These are phyloP conservation scores for Pseudogymnoascus sp. DNA, from an alignment of 2,329 filamentous ascomycete species.

Conservation along the genomic window DNA sequence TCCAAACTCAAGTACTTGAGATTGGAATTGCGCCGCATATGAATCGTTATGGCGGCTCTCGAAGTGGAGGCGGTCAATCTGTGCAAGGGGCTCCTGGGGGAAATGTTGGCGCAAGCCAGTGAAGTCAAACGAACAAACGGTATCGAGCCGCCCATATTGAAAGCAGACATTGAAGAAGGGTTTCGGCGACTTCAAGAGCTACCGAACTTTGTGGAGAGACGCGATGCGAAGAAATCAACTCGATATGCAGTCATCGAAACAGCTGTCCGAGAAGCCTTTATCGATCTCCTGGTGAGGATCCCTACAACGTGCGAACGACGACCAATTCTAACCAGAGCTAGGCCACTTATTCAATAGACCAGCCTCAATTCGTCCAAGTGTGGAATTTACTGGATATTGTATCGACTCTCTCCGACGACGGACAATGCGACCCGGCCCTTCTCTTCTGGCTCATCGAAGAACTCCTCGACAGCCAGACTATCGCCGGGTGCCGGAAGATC, in stretches of 20 bases:
- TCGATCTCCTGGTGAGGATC: constrained; percentile 62
- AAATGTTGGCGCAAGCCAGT: constrained; percentile 53
- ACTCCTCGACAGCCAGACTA: constrained; percentile 90
- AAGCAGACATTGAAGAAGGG: constrained; percentile 54
- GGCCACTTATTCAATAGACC: constrained; percentile 69
- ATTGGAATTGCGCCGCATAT: not conserved
- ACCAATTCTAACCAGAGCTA: constrained; percentile 37
- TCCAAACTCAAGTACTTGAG: constrained; percentile 1
- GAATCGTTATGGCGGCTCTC: constrained; percentile 42
- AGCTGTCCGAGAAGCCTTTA: constrained; percentile 74
- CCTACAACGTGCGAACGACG: constrained; percentile 19
- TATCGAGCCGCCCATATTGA: constrained; percentile 69
- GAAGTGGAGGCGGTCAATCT: constrained; percentile 47
- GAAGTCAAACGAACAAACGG: constrained; percentile 49
- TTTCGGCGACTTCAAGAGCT: constrained; percentile 37
- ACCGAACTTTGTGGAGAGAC: constrained; percentile 28
- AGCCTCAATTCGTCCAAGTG: constrained; percentile 70
- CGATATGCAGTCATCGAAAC: constrained; percentile 73
- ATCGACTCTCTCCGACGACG: constrained; percentile 78
- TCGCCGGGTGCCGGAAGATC: constrained; percentile 79
- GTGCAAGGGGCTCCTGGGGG: constrained; percentile 47
- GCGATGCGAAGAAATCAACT: constrained; percentile 36
- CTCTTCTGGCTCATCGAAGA: constrained; percentile 91
- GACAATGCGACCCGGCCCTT: constrained; percentile 69
- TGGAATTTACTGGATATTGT: constrained; percentile 94